A percentile compares a stretch with the other conserved stretches of the same genome.
phyloP scores from a whole-genome alignment of 768 basidiomycete genomes.

The Chiua virens region DNA sequence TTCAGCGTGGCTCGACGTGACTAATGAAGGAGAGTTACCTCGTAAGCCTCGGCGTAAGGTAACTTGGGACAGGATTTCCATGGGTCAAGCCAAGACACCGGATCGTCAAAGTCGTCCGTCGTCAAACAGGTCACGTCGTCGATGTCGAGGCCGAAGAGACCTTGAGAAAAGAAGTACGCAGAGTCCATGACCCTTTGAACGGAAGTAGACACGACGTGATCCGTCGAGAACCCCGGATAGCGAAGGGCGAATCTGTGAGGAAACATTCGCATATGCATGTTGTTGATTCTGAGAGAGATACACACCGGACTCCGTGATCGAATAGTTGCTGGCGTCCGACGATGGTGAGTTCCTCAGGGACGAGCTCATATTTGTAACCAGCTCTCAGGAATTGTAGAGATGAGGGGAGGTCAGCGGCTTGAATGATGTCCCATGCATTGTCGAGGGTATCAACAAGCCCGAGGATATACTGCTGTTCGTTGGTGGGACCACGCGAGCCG shows the following conservation, averaged over 20 bases:
- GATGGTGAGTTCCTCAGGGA: constrained; percentile 36
- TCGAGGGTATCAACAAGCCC: constrained; percentile 34
- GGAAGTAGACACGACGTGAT: constrained; percentile 10
- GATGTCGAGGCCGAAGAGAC: constrained; percentile 35
- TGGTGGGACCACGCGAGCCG: constrained; percentile 38
- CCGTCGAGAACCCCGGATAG: constrained; percentile 19
- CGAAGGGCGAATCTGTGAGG: constrained; percentile 19
- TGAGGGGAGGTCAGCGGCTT: constrained; percentile 30
- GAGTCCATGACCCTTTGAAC: no score
- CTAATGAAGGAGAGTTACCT: neutral
- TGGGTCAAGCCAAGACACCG: constrained; percentile 41
- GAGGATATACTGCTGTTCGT: constrained; percentile 28
- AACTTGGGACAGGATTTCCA: constrained; percentile 35
- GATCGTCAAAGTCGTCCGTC: constrained; percentile 33
- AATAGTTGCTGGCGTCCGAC: constrained; percentile 40
- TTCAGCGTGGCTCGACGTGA: no score
- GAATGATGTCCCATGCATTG: constrained; percentile 20
- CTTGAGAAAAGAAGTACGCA: constrained; percentile 41
- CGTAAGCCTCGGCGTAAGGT: neutral
- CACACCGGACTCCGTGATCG: constrained; percentile 40
- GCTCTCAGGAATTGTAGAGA: constrained; percentile 37
- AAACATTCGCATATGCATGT: neutral
- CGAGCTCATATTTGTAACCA: constrained; percentile 35
- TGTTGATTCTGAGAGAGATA: neutral
- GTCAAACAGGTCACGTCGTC: constrained; percentile 27